Evolutionary conservation across 2,329 filamentous ascomycete genomes (phyloP).

Genomic region (Penicillium sumatraense): DNA sequence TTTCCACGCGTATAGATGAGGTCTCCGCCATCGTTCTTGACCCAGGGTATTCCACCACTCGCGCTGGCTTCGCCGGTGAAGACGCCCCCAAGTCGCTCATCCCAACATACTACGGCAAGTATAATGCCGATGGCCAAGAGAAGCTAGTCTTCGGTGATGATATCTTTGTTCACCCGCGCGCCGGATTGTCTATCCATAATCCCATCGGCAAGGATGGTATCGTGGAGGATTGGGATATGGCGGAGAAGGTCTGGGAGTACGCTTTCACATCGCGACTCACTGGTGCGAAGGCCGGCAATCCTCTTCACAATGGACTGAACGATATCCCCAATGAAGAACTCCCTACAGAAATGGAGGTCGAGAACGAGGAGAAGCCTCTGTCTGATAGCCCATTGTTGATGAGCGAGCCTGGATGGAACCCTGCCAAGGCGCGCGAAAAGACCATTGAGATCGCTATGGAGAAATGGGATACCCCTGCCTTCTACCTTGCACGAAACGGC

Average conservation of each 20-base stretch:
- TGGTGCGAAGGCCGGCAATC: conserved; percentile 70
- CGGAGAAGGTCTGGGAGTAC: conserved; percentile 88
- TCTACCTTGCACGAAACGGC: conserved; percentile 87
- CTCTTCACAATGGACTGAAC: conserved; percentile 78
- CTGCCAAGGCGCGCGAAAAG: conserved; percentile 85
- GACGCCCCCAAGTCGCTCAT: conserved; percentile 93
- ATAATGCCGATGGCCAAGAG: conserved; percentile 57
- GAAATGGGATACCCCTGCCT: conserved; percentile 92
- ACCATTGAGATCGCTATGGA: conserved; percentile 97
- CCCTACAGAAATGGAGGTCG: conserved; percentile 66
- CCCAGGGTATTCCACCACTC: conserved; percentile 86
- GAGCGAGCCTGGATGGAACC: conserved; percentile 94
- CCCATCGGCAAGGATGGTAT: conserved; percentile 88
- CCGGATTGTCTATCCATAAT: conserved; percentile 82
- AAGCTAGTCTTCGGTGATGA: conserved; percentile 84
- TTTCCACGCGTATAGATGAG: conserved; percentile 68
- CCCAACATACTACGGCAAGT: conserved; percentile 83
- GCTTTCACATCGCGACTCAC: conserved; percentile 88
- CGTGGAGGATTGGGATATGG: conserved; percentile 96
- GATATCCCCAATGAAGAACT: conserved; percentile 64
- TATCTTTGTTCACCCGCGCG: conserved; percentile 75
- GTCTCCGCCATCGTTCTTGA: conserved; percentile 97
- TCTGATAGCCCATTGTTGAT: conserved; percentile 89
- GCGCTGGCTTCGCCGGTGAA: conserved; percentile 96
- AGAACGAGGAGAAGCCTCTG: conserved; percentile 72